A percentile compares a stretch with the other conserved stretches of the same genome.
Conservation (phyloP, 352 stramenopile species). For the Phytophthora multivora region DNA sequence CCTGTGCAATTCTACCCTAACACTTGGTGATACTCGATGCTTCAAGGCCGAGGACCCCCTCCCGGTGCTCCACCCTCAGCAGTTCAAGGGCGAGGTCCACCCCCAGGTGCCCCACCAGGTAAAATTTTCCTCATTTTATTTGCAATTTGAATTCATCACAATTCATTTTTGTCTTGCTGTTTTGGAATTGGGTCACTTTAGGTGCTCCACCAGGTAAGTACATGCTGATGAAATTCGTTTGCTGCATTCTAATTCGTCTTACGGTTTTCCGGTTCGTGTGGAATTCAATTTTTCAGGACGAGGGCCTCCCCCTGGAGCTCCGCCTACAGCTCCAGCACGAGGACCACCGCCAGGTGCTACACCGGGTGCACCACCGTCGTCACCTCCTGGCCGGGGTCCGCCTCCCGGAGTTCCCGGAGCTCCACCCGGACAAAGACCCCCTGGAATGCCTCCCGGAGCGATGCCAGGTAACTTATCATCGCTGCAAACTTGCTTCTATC, state of each 20-base stretch:
- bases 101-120: background rate
- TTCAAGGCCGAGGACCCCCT: conserved; percentile 15
- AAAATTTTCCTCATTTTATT: background rate
- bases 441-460: conserved; percentile 11
- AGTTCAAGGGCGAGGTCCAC: background rate
- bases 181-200: background rate
- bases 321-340: conserved; percentile 19
- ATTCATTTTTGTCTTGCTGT: background rate
- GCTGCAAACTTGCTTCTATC: no score
- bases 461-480: no score
- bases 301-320: conserved; percentile 12
- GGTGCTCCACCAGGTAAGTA: conserved; percentile 3
- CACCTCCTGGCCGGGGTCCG: conserved; percentile 21
- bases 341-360: conserved; percentile 35
- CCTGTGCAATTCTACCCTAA: no score
- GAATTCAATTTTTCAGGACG: conserved; percentile 1
- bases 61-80: conserved; percentile 20
- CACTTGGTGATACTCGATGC: no score
- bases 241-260: background rate
- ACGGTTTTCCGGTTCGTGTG: background rate
- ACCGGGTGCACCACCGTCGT: background rate
- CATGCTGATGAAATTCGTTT: background rate
- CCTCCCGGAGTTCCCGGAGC: conserved; percentile 30
- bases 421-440: conserved; percentile 29
- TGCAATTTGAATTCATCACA: background rate